Conservation (phyloP, 2,329 filamentous ascomycete genomes). For the Ramichloridium luteum region DNA sequence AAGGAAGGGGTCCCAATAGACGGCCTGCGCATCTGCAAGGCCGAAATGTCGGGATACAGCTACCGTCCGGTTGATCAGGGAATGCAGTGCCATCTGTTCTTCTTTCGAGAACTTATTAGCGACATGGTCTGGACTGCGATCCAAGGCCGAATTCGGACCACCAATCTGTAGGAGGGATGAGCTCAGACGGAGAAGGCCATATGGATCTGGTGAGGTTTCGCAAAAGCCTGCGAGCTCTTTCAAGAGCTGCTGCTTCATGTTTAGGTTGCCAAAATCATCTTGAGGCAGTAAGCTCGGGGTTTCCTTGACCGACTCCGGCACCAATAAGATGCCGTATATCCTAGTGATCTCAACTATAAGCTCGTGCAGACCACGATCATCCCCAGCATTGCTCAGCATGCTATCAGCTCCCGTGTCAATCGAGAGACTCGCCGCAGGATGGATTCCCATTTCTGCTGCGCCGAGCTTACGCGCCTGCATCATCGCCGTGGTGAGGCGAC, state of each 20-base stretch:
- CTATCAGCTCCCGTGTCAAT: conserved; percentile 44
- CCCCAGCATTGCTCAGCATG: conserved; percentile 11
- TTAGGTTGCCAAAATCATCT: conserved; percentile 56
- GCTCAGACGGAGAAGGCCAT: conserved; percentile 78
- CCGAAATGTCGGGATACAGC: conserved; percentile 65
- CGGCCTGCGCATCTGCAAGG: conserved; percentile 55
- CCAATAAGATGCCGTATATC: conserved; percentile 17
- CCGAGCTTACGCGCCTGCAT: conserved; percentile 85
- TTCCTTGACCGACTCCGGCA: conserved; percentile 4
- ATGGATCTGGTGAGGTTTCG: conserved; percentile 83
- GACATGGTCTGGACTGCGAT: conserved; percentile 7
- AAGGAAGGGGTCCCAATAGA: conserved; percentile 96
- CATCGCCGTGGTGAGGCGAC: conserved; percentile 68
- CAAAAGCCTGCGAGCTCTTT: conserved; percentile 86
- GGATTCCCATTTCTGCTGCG: conserved; percentile 90
- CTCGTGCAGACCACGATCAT: conserved; percentile 16
- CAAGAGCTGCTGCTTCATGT: conserved; percentile 75
- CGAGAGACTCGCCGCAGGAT: conserved; percentile 78
- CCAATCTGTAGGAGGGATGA: conserved; percentile 72
- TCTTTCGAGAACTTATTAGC: conserved; percentile 37
- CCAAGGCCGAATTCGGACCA: conserved; percentile 42
- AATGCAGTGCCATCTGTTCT: conserved; percentile 72
- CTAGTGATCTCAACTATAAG: conserved; percentile 16
- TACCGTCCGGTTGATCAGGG: conserved; percentile 76
- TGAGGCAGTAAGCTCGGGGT: conserved; percentile 5